These are phyloP conservation scores for Coemansia sp. DNA, from an alignment of 192 early-diverging fungal genomes.

Conservation along the genomic window DNA sequence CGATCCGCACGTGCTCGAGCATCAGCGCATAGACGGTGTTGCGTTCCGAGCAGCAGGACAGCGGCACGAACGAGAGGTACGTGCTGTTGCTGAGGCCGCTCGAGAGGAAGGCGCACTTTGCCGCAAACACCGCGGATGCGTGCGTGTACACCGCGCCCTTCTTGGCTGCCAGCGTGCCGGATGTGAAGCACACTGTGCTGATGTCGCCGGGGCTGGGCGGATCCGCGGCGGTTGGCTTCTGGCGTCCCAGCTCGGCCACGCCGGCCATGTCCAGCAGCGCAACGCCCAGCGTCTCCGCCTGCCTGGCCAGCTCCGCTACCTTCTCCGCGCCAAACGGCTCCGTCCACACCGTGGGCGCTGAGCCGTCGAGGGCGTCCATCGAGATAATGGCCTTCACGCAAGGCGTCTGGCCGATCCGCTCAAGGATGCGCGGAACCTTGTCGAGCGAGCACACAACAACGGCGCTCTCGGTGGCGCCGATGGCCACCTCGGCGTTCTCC, in stretches of 20 bases:
- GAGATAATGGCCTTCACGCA: slow-evolving; percentile 67
- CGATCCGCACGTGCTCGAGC: slow-evolving; percentile 60
- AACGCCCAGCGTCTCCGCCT: slow-evolving; percentile 61
- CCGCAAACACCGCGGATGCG: too few species aligned
- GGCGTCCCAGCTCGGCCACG: slow-evolving; percentile 76
- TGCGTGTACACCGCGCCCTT: too few species aligned
- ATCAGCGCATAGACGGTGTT: slow-evolving; percentile 53
- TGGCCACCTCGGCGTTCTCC: slow-evolving; percentile 68
- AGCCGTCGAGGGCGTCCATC: slow-evolving; percentile 67
- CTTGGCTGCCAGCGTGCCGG: slow-evolving; percentile 69
- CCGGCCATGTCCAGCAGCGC: slow-evolving; percentile 64
- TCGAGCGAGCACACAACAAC: slow-evolving; percentile 67
- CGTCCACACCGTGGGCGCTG: slow-evolving; percentile 3
- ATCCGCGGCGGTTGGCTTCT: slow-evolving; percentile 44
- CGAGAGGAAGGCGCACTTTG: slow-evolving; percentile 43
- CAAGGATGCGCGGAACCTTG: slow-evolving; percentile 63
- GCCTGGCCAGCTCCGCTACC: slow-evolving; percentile 50
- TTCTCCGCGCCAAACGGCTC: slow-evolving; percentile 19
- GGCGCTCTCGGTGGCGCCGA: slow-evolving; percentile 72
- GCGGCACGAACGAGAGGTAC: slow-evolving; percentile 62
- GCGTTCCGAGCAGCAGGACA: slow-evolving; percentile 82
- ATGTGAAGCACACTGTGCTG: slow-evolving; percentile 75
- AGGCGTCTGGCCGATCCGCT: slow-evolving; percentile 60
- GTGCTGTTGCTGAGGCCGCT: slow-evolving; percentile 74
- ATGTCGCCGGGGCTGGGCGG: slow-evolving; percentile 58